Conservation (phyloP, 2,329 filamentous ascomycete species). For the Phialophora chinensis region DNA sequence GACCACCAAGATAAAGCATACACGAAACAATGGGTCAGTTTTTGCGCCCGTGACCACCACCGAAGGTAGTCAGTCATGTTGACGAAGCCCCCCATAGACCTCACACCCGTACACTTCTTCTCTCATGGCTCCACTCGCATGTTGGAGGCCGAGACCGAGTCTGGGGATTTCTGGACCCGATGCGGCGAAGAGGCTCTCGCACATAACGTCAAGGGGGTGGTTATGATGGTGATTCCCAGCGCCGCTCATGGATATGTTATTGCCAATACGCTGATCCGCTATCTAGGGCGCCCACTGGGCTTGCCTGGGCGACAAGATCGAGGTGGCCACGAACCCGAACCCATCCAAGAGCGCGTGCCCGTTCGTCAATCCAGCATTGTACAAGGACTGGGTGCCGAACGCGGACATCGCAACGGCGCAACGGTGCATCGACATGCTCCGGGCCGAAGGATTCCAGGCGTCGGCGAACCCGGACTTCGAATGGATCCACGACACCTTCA, state of each 20-base stretch:
- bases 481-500: slow-evolving; percentile 75
- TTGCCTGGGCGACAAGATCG: slow-evolving; percentile 60
- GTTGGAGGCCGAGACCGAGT: slow-evolving; percentile 68
- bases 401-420: slow-evolving; percentile 63
- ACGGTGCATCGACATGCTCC: slow-evolving; percentile 58
- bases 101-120: slow-evolving; percentile 68
- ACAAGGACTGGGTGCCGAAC: slow-evolving; percentile 65
- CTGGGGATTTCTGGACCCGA: slow-evolving; percentile 69
- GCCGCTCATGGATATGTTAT: not conserved
- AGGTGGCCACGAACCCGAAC: slow-evolving; percentile 65
- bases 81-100: not conserved
- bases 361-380: slow-evolving; percentile 70
- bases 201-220: slow-evolving; percentile 64
- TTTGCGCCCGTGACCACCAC: not conserved
- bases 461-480: slow-evolving; percentile 63
- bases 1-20: not conserved
- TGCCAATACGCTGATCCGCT: not conserved
- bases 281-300: slow-evolving; percentile 71
- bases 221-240: slow-evolving; percentile 63
- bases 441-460: slow-evolving; percentile 60
- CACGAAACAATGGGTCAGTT: slow-evolving; percentile 5
- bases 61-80: not conserved
- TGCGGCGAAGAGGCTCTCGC: slow-evolving; percentile 68
- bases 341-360: slow-evolving; percentile 69
- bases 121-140: slow-evolving; percentile 76